Evolutionary conservation across 2,329 filamentous ascomycete species (phyloP).

Genomic region (Arthrinium puccinioides): DNA sequence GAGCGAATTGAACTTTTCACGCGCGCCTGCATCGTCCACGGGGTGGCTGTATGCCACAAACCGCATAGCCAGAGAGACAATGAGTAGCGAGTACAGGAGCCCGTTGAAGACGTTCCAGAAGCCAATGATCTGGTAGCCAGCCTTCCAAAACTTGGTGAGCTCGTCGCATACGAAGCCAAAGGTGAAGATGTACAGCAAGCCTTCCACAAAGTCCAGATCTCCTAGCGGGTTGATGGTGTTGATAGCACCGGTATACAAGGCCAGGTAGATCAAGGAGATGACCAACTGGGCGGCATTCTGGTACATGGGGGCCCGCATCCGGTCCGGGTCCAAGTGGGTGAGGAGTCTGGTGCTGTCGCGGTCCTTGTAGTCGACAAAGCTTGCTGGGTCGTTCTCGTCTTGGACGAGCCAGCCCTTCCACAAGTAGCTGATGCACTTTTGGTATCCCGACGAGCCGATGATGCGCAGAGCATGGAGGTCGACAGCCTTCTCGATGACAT

Average conservation of each 20-base stretch:
- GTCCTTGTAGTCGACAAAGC: conserved; percentile 80
- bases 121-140: conserved; percentile 81
- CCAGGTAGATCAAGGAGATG: conserved; percentile 76
- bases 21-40: conserved; percentile 36
- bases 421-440: conserved; percentile 87
- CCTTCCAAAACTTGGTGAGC: conserved; percentile 83
- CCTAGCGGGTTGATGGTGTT: conserved; percentile 86
- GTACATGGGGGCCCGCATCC: conserved; percentile 86
- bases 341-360: conserved; percentile 73
- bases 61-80: conserved; percentile 70
- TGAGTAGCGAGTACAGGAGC: conserved; percentile 70
- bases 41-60: conserved; percentile 68
- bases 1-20: conserved; percentile 64
- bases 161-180: conserved; percentile 88
- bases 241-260: conserved; percentile 81
- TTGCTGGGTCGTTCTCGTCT: conserved; percentile 82
- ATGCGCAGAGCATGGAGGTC: conserved; percentile 84
- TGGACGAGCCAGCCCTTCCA: conserved; percentile 98
- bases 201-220: conserved; percentile 77
- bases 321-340: conserved; percentile 83
- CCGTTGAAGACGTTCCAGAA: conserved; percentile 98
- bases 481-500: conserved; percentile 88
- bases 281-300: conserved; percentile 86
- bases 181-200: conserved; percentile 84
- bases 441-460: conserved; percentile 89